phyloP scores from a whole-genome alignment of 495 filamentous ascomycete species.

The Hypoxylon cercidicola region DNA sequence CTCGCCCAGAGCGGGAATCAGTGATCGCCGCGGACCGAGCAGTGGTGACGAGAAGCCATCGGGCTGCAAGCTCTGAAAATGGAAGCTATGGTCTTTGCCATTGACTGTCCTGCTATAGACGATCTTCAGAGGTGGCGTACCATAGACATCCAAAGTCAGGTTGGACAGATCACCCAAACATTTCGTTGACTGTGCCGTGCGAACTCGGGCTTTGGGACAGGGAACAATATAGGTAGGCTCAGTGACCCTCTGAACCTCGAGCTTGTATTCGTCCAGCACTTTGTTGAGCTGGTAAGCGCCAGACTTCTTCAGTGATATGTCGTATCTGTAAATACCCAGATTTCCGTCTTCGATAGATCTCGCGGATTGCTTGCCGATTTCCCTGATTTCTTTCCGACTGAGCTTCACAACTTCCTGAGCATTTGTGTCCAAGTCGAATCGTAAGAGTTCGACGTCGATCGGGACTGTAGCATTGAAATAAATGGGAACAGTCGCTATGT shows the following conservation, averaged over 20 bases:
- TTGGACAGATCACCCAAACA: constrained; percentile 90
- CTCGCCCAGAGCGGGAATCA: constrained; percentile 62
- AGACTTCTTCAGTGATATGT: constrained; percentile 77
- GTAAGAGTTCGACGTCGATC: constrained; percentile 82
- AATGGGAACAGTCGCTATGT: constrained; percentile 77
- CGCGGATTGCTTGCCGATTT: constrained; percentile 65
- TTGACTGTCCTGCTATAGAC: constrained; percentile 90
- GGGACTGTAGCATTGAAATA: constrained; percentile 93
- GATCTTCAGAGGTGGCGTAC: constrained; percentile 90
- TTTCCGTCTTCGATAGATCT: constrained; percentile 68
- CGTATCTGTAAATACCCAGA: constrained; percentile 58
- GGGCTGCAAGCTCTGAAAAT: constrained; percentile 90
- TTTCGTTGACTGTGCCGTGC: constrained; percentile 68
- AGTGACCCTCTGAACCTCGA: constrained; percentile 81
- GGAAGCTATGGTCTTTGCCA: constrained; percentile 74
- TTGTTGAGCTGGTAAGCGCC: constrained; percentile 85
- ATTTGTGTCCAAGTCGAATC: constrained; percentile 83
- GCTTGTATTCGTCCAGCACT: constrained; percentile 90
- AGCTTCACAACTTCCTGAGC: constrained; percentile 81
- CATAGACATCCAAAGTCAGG: constrained; percentile 80
- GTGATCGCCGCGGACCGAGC: constrained; percentile 62
- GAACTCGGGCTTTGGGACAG: constrained; percentile 82
- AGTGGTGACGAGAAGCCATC: constrained; percentile 85
- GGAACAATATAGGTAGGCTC: constrained; percentile 82
- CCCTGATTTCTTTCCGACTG: constrained; percentile 64